phyloP scores from a whole-genome alignment of 495 filamentous ascomycete species.

The Penicillium cosmopolitanum region DNA sequence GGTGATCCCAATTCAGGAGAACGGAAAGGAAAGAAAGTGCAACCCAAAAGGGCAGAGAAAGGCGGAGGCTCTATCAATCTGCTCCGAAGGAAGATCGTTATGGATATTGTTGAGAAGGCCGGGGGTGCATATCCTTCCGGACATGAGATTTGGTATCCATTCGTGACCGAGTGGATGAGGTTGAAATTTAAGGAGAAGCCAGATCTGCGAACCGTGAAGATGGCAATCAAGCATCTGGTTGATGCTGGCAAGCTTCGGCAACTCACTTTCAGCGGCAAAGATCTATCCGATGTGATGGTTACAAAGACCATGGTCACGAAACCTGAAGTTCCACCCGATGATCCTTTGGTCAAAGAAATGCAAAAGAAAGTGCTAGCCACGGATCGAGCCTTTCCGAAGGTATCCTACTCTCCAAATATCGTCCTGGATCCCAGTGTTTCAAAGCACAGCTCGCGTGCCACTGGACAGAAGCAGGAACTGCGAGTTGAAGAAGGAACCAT shows the following conservation, averaged over 20 bases:
- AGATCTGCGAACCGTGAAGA: slow-evolving; percentile 54
- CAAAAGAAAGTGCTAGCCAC: slow-evolving; percentile 54
- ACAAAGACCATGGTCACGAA: slow-evolving; percentile 59
- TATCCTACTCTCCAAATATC: slow-evolving; percentile 40
- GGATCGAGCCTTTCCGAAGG: slow-evolving; percentile 20
- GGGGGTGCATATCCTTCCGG: slow-evolving; percentile 75
- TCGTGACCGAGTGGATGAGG: slow-evolving; percentile 63
- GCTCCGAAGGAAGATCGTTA: slow-evolving; percentile 64
- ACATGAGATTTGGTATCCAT: slow-evolving; percentile 73
- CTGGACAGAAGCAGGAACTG: slow-evolving; percentile 14
- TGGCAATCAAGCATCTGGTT: slow-evolving; percentile 63
- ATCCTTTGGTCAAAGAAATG: slow-evolving; percentile 54
- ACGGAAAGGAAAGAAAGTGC: neutral
- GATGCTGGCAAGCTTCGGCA: slow-evolving; percentile 61
- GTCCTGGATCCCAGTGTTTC: slow-evolving; percentile 35
- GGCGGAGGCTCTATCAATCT: slow-evolving; percentile 50
- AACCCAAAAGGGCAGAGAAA: slow-evolving; percentile 13
- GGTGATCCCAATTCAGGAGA: neutral
- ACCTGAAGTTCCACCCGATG: slow-evolving; percentile 50
- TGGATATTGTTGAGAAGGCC: slow-evolving; percentile 69
- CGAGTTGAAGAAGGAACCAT: slow-evolving; percentile 38
- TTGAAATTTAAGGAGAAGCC: slow-evolving; percentile 47
- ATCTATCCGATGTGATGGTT: slow-evolving; percentile 53
- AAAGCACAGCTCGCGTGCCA: slow-evolving; percentile 20
- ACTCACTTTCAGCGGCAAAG: slow-evolving; percentile 64